These are phyloP conservation scores for Hyaloraphidium curvatum DNA, from an alignment of 192 early-diverging fungal species.

Conservation along the genomic window DNA sequence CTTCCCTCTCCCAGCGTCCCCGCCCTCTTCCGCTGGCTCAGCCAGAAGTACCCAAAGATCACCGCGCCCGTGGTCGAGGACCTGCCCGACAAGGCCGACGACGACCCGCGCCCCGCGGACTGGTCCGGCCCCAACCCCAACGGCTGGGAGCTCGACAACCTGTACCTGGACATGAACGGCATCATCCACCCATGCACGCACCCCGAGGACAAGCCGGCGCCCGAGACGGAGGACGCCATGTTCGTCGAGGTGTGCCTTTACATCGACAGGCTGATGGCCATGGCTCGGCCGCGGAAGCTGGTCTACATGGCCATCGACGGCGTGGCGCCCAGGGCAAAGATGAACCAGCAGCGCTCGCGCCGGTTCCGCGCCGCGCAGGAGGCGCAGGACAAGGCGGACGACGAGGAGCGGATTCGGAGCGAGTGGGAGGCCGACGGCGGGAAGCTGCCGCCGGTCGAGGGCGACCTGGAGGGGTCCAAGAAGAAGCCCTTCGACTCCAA, in stretches of 20 bases:
- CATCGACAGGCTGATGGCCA: conserved; percentile 82
- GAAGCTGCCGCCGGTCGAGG: background rate
- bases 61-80: conserved; percentile 12
- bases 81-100: background rate
- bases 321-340: conserved; percentile 95
- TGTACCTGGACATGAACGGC: conserved; percentile 61
- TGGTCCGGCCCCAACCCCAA: conserved; percentile 35
- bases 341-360: conserved; percentile 97
- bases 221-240: conserved; percentile 81
- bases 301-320: conserved; percentile 97
- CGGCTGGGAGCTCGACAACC: conserved; percentile 27
- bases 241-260: conserved; percentile 88
- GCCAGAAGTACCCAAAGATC: conserved; percentile 55
- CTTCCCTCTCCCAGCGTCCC: too few species aligned
- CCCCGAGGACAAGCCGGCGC: conserved; percentile 52
- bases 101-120: conserved; percentile 46
- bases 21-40: conserved; percentile 35
- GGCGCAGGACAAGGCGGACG: conserved; percentile 36
- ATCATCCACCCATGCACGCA: conserved; percentile 76
- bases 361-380: conserved; percentile 92
- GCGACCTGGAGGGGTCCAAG: conserved; percentile 8
- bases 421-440: conserved; percentile 19
- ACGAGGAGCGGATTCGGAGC: conserved; percentile 24
- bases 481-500: conserved; percentile 79
- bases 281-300: conserved; percentile 83